Conservation (phyloP, 257 asterid genomes). For the Pogostemon cablin region DNA sequence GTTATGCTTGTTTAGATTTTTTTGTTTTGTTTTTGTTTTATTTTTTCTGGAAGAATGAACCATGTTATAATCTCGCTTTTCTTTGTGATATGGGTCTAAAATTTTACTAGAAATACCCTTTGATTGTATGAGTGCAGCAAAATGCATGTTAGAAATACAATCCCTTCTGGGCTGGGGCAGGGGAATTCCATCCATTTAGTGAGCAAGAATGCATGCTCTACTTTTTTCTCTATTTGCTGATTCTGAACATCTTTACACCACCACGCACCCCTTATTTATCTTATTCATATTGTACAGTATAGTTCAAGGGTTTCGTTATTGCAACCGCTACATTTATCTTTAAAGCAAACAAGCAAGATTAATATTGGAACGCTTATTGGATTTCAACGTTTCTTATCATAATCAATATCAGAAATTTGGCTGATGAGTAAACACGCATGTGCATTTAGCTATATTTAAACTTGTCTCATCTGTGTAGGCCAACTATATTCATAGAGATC, state of each 20-base stretch:
- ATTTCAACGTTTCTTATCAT: not conserved
- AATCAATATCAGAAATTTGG: not conserved
- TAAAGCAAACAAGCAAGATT: not conserved
- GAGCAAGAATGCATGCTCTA: not conserved
- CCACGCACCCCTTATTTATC: not conserved
- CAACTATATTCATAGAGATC: conserved; percentile 88
- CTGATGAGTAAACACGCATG: not conserved
- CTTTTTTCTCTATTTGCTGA: not conserved
- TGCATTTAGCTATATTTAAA: too few relatives aligned
- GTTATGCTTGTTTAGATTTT: too few relatives aligned
- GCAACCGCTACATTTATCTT: not conserved
- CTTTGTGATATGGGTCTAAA: too few relatives aligned
- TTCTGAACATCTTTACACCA: not conserved
- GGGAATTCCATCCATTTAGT: not conserved
- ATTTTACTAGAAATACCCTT: too few relatives aligned
- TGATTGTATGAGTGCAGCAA: not conserved
- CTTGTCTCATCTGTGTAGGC: conserved; percentile 49
- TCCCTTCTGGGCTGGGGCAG: not conserved
- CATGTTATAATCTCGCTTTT: too few relatives aligned
- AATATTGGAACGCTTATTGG: not conserved
- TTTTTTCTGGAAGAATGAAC: too few relatives aligned
- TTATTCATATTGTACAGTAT: not conserved
- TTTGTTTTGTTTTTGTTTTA: too few relatives aligned
- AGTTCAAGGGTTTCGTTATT: not conserved
- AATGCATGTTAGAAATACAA: too few relatives aligned